A percentile compares a stretch with the other conserved stretches of the same genome.
Evolutionary conservation across 1,139 yeast genomes (phyloP).

Genomic region (Magnusiomyces paraingens): DNA sequence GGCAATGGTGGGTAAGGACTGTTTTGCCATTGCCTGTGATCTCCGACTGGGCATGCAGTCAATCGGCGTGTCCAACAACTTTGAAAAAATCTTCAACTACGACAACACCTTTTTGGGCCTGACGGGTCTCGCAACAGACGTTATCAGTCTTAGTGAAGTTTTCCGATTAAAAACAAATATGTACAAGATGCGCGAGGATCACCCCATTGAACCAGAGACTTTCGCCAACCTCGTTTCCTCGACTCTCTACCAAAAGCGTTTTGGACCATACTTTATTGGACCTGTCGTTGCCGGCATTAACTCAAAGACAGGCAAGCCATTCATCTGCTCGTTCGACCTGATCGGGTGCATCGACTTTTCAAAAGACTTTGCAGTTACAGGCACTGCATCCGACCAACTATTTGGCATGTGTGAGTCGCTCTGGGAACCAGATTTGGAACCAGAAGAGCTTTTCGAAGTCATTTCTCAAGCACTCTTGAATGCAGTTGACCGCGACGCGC

Average conservation of each 20-base stretch:
- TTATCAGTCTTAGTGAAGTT: conserved; percentile 69
- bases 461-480: conserved; percentile 88
- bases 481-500: conserved; percentile 96
- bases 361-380: conserved; percentile 92
- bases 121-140: conserved; percentile 95
- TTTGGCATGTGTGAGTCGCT: conserved; percentile 99
- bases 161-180: conserved; percentile 82
- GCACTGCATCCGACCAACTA: conserved; percentile 92
- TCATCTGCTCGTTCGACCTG: conserved; percentile 89
- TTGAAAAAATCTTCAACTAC: conserved; percentile 82
- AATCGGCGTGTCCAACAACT: conserved; percentile 83
- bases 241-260: conserved; percentile 77
- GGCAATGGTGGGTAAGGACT: conserved; percentile 97
- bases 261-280: conserved; percentile 95
- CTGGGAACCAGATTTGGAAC: conserved; percentile 87
- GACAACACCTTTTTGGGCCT: conserved; percentile 70
- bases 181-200: conserved; percentile 86
- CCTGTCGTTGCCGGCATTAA: conserved; percentile 95
- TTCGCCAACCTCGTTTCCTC: conserved; percentile 90
- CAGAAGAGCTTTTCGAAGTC: conserved; percentile 94
- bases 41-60: conserved; percentile 91
- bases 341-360: conserved; percentile 97
- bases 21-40: conserved; percentile 97
- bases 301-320: conserved; percentile 75
- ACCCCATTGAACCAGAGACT: conserved; percentile 85